A percentile compares a stretch with the other conserved stretches of the same genome.
These are phyloP conservation scores for Tylopilus subfusipes DNA, from an alignment of 768 basidiomycete species.

Conservation along the genomic window DNA sequence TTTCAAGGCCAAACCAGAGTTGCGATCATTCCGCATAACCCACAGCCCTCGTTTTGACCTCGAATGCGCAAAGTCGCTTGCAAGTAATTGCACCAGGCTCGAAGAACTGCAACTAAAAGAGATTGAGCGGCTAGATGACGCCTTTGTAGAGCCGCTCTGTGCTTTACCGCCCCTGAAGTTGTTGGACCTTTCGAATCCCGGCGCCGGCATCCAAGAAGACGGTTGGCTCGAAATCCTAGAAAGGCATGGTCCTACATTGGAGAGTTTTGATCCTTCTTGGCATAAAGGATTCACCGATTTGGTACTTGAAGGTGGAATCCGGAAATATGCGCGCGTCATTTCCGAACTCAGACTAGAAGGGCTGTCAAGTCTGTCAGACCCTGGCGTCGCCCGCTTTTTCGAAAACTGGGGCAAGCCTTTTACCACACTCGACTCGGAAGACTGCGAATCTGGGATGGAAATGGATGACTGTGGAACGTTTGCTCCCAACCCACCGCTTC, in stretches of 20 bases:
- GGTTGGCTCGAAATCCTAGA: conserved; percentile 55
- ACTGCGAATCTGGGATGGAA: conserved; percentile 18
- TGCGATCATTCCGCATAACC: conserved; percentile 74
- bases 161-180: conserved; percentile 38
- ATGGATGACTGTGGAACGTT: conserved; percentile 11
- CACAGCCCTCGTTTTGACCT: conserved; percentile 86
- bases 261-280: conserved; percentile 66
- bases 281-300: conserved; percentile 59
- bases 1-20: conserved; percentile 56
- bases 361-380: conserved; percentile 63
- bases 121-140: conserved; percentile 66
- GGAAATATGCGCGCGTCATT: conserved; percentile 44
- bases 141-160: conserved; percentile 54
- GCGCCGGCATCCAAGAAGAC: conserved; percentile 50
- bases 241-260: conserved; percentile 51
- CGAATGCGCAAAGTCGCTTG: conserved; percentile 58
- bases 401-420: conserved; percentile 40
- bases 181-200: conserved; percentile 70
- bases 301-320: conserved; percentile 60
- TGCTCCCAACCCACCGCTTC: conserved; percentile 44
- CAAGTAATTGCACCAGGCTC: conserved; percentile 48
- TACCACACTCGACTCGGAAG: conserved; percentile 6
- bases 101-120: conserved; percentile 77
- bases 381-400: conserved; percentile 70
- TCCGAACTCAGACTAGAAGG: conserved; percentile 52